A percentile compares a stretch with the other conserved stretches of the same genome.
Conservation (phyloP, 495 filamentous ascomycete species). For the Hypoxylon rickii region DNA sequence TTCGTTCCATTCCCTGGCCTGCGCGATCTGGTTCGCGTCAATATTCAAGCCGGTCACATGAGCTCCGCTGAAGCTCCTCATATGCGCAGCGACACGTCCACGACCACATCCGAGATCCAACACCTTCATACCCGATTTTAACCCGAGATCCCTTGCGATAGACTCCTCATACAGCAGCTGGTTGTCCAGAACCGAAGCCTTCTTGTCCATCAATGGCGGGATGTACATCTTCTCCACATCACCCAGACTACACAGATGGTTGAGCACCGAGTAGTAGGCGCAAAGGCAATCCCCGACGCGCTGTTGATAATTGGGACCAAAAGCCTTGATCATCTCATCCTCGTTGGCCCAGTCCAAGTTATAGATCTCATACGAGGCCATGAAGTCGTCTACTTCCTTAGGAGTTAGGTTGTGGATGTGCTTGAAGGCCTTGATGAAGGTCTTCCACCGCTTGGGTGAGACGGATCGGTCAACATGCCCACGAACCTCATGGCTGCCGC, state of each 20-base stretch:
- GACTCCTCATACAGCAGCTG: conserved; percentile 65
- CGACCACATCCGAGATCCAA: conserved; percentile 66
- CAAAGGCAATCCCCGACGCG: conserved; percentile 63
- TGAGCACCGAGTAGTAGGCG: conserved; percentile 66
- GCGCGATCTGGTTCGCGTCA: conserved; percentile 64
- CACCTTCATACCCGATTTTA: conserved; percentile 56
- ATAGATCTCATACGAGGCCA: conserved; percentile 70
- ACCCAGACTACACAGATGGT: conserved; percentile 68
- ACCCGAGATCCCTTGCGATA: conserved; percentile 57
- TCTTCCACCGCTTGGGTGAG: conserved; percentile 59
- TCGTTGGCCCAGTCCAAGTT: conserved; percentile 67
- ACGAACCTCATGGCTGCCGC: conserved; percentile 24
- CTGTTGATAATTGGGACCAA: conserved; percentile 63
- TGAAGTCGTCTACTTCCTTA: conserved; percentile 66
- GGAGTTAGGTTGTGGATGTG: conserved; percentile 61
- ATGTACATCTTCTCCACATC: conserved; percentile 74
- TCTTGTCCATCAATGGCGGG: conserved; percentile 64
- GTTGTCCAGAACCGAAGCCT: conserved; percentile 56
- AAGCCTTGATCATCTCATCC: conserved; percentile 57
- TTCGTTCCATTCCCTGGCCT: conserved; percentile 58
- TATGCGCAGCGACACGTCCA: conserved; percentile 65
- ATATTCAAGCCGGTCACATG: conserved; percentile 65
- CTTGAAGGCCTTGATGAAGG: conserved; percentile 59
- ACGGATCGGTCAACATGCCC: conserved; percentile 50
- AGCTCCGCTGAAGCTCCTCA: conserved; percentile 60